These are phyloP conservation scores for Quercus lobata DNA, from an alignment of 331 rosid species.

Conservation along the genomic window DNA sequence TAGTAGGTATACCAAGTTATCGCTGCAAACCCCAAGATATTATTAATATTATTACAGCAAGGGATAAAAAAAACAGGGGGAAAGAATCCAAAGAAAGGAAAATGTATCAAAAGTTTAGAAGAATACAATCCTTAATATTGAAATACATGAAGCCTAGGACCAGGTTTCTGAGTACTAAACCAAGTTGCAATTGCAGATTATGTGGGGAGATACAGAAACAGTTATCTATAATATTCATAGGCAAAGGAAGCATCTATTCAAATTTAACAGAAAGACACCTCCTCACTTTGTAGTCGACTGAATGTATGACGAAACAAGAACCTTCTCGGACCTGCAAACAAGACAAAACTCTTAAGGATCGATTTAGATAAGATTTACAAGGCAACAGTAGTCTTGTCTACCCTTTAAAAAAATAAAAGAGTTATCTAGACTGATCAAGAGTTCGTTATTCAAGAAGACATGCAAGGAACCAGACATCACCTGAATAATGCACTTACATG, in stretches of 20 bases:
- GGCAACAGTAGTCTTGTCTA: neutral
- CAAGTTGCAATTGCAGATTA: slow-evolving; percentile 1
- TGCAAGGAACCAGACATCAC: neutral
- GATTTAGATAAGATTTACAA: neutral
- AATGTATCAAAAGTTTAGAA: slow-evolving; percentile 1
- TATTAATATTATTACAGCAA: too few species aligned
- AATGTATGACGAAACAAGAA: slow-evolving; percentile 77
- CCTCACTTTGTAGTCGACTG: slow-evolving; percentile 79
- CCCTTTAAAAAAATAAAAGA: neutral
- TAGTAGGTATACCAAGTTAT: too few species aligned
- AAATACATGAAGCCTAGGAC: neutral
- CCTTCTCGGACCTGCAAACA: slow-evolving; percentile 78
- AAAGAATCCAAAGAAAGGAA: neutral
- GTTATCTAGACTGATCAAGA: neutral
- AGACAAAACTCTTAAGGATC: slow-evolving; percentile 7
- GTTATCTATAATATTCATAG: neutral
- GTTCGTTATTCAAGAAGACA: neutral
- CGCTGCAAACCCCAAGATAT: too few species aligned
- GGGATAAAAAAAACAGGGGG: too few species aligned
- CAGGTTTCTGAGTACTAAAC: neutral
- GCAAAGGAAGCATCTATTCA: slow-evolving; percentile 9
- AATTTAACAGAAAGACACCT: slow-evolving; percentile 49
- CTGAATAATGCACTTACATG: too few species aligned
- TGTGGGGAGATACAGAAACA: slow-evolving; percentile 6
- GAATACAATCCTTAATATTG: neutral